Base-by-base conservation (phyloP, 177 flowering plant species). In the Telopea speciosissima region DNA sequence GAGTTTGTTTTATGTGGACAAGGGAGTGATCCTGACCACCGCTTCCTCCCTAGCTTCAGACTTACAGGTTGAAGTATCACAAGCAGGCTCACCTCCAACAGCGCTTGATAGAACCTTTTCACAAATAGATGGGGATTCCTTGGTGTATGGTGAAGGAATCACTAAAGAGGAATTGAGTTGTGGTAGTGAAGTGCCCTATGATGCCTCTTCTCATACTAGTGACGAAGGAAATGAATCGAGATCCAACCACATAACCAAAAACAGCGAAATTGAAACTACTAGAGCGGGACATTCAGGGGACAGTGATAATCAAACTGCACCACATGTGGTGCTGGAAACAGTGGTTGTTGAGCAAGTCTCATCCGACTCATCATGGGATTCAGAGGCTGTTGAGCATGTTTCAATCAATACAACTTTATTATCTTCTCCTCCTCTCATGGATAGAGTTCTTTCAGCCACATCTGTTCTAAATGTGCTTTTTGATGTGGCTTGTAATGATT, bases 41-140 rank as follows among this genome's bases (percentile, higher is more conserved):
- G 75, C 79, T 61, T 72, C 85, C 16, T 85, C 90, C n/a, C 58
- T 72, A 52, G 79, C 83, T 49, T 85, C 87, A 58, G 86, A 82
- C 68, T 11, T 72, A 36, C 79, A 70, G 62, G 68, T 45, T 10
- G 89, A 85, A 63, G 49, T 75, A 14, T 73, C 83, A 17, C 85
- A 79, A 66, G 62, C 65, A 31, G 73, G 75, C 62, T 78, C 74
- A 12, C 81, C 77, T 63, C 73, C 78, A 52, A 44, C 52, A 25
- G 17, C 69, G 13, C 78, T 67, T 52, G 80, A 76, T 67, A 75
- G 72, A 24, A 70, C 14, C 54, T 3, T 58, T n/a, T 58, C 22
- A n/a, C 19, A 14, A 5, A 54, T 22, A 58, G 83, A 73, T 45
- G 77, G 59, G 13, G 79, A 78, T 67, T 75, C 81, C 72, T 77